phyloP scores from a whole-genome alignment of 176 grass and related monocot genomes.

The Neostapfia colusana region DNA sequence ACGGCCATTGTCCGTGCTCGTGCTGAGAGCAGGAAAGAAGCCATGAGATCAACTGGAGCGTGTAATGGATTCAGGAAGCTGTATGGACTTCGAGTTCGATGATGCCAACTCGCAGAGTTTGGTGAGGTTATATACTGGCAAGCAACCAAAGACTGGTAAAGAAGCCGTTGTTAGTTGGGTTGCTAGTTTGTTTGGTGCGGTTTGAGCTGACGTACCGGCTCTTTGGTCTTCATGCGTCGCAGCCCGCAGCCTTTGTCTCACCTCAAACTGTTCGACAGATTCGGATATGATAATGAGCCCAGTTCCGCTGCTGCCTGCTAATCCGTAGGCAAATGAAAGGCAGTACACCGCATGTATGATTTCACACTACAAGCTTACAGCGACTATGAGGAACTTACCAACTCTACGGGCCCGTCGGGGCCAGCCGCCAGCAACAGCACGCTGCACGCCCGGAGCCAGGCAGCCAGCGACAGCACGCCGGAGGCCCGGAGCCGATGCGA shows the following conservation, averaged over 20 bases:
- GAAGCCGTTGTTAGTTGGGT: slow-evolving; percentile 29
- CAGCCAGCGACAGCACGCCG: no score
- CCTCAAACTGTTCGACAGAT: slow-evolving; percentile 19
- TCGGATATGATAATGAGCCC: slow-evolving; percentile 13
- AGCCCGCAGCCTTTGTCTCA: slow-evolving; percentile 49
- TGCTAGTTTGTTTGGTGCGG: slow-evolving; percentile 18
- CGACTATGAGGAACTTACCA: no score
- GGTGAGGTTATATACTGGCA: slow-evolving; percentile 36
- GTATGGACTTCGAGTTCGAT: slow-evolving; percentile 7
- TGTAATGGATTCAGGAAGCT: not conserved
- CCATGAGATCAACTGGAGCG: not conserved
- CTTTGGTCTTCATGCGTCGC: not conserved
- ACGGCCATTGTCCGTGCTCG: slow-evolving; percentile 30
- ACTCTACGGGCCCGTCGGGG: no score
- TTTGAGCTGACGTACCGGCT: slow-evolving; percentile 13
- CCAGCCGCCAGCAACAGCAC: no score
- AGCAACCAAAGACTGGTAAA: slow-evolving; percentile 1
- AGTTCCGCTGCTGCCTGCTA: slow-evolving; percentile 2
- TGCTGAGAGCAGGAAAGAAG: slow-evolving; percentile 13
- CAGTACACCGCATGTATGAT: not conserved
- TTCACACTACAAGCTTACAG: no score
- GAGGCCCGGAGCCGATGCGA: no score
- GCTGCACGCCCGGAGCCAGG: no score
- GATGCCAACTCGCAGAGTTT: not conserved
- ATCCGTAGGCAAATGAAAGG: not conserved